Evolutionary conservation across 1,139 yeast species (phyloP).

Genomic region (Waltiozyma sp.): DNA sequence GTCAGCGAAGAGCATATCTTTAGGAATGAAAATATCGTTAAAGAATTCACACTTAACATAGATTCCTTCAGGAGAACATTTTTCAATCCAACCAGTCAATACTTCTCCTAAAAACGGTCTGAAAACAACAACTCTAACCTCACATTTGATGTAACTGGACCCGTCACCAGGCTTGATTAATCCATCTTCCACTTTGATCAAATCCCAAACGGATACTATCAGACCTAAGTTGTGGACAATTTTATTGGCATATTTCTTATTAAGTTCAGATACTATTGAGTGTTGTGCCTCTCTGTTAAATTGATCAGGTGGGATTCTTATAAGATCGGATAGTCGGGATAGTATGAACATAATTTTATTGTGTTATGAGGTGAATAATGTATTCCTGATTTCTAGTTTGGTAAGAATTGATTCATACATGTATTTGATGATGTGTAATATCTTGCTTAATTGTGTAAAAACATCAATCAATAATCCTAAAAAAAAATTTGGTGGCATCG

Average conservation of each 20-base stretch:
- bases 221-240: conserved; percentile 77
- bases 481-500: neutral
- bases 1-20: conserved; percentile 67
- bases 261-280: conserved; percentile 71
- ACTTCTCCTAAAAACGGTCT: conserved; percentile 93
- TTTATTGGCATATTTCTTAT: conserved; percentile 75
- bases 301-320: conserved; percentile 80
- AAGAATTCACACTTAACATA: conserved; percentile 72
- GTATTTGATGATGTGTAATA: too few relatives aligned
- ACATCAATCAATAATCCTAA: too few relatives aligned
- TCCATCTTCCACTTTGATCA: conserved; percentile 75
- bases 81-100: conserved; percentile 87
- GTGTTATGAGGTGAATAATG: neutral
- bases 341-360: conserved; percentile 60
- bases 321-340: conserved; percentile 68
- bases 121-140: conserved; percentile 70
- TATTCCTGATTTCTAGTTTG: neutral
- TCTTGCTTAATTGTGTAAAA: too few relatives aligned
- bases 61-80: conserved; percentile 79
- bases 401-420: neutral
- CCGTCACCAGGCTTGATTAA: conserved; percentile 94
- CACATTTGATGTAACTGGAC: conserved; percentile 67
- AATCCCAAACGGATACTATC: conserved; percentile 76
- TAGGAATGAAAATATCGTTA: conserved; percentile 86
- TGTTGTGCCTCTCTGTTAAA: conserved; percentile 55